phyloP scores from a whole-genome alignment of 345 rosid genomes.

The Nephelium lappaceum region DNA sequence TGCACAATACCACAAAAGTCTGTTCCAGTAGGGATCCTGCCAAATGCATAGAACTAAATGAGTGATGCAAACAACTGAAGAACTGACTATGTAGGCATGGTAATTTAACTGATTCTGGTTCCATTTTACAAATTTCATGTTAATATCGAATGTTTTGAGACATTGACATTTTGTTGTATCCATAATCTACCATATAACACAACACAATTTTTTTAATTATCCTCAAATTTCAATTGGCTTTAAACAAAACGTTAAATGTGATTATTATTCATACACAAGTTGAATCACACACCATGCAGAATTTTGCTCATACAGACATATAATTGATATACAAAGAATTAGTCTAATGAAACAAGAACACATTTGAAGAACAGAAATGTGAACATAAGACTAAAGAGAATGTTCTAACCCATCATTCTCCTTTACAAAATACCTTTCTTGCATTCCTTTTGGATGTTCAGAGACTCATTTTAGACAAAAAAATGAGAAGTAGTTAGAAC shows the following conservation, averaged over 20 bases:
- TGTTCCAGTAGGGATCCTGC: conserved; percentile 76
- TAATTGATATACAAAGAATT: not conserved
- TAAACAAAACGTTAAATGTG: no score
- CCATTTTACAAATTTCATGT: not conserved
- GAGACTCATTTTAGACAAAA: not conserved
- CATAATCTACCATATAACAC: not conserved
- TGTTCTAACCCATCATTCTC: not conserved
- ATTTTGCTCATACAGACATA: not conserved
- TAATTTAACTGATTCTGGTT: not conserved
- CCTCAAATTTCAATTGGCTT: not conserved
- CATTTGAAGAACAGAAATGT: not conserved
- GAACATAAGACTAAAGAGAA: not conserved
- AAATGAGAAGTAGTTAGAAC: not conserved
- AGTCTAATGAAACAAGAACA: not conserved
- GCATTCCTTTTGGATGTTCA: not conserved
- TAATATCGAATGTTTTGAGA: not conserved
- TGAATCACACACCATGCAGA: not conserved
- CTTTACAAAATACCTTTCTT: not conserved
- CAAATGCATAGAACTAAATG: conserved; percentile 8
- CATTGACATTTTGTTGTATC: not conserved
- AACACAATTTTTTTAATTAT: not conserved
- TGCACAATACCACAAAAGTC: conserved; percentile 73
- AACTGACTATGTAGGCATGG: not conserved
- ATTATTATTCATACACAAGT: not conserved
- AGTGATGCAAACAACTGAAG: conserved; percentile 1